Evolutionary conservation across 1,284 basidiomycete genomes (phyloP).

Genomic region (Ganoderma meredithae): DNA sequence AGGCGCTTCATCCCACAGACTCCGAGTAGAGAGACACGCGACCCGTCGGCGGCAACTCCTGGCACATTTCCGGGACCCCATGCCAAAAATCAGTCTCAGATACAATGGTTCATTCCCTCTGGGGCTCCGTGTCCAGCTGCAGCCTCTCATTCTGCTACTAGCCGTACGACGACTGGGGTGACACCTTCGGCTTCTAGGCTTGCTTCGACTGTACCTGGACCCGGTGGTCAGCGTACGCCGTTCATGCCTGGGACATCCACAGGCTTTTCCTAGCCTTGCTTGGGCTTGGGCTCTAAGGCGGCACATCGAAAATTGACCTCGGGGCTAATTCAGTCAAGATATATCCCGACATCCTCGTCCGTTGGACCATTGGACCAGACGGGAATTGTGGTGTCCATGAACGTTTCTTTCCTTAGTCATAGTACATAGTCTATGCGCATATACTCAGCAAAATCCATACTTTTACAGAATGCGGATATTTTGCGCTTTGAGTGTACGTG

Average conservation of each 20-base stretch:
- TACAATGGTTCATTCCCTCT: constrained; percentile 28
- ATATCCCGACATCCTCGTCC: background rate
- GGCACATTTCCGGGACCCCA: constrained; percentile 24
- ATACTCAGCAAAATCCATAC: background rate
- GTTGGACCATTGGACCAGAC: background rate
- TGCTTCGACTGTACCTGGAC: constrained; percentile 24
- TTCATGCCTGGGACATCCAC: constrained; percentile 27
- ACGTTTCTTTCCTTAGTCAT: too few relatives aligned
- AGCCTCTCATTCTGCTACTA: constrained; percentile 19
- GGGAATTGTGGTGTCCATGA: background rate
- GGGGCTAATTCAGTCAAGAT: background rate
- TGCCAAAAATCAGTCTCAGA: constrained; percentile 25
- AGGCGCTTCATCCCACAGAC: constrained; percentile 30
- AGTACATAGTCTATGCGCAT: constrained; percentile 10
- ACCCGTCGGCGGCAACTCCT: constrained; percentile 24
- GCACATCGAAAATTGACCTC: too few relatives aligned
- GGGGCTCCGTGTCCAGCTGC: constrained; percentile 14
- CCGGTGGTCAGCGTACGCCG: constrained; percentile 31
- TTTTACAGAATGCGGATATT: too few relatives aligned
- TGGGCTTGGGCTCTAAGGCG: too few relatives aligned
- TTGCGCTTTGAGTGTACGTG: too few relatives aligned
- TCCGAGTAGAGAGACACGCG: constrained; percentile 22
- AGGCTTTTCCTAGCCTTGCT: constrained; percentile 7
- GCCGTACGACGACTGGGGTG: constrained; percentile 7
- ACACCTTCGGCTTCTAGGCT: constrained; percentile 18